A percentile compares a stretch with the other conserved stretches of the same genome.
Evolutionary conservation across 2,329 filamentous ascomycete species (phyloP).

Genomic region (Botryotinia globosa): DNA sequence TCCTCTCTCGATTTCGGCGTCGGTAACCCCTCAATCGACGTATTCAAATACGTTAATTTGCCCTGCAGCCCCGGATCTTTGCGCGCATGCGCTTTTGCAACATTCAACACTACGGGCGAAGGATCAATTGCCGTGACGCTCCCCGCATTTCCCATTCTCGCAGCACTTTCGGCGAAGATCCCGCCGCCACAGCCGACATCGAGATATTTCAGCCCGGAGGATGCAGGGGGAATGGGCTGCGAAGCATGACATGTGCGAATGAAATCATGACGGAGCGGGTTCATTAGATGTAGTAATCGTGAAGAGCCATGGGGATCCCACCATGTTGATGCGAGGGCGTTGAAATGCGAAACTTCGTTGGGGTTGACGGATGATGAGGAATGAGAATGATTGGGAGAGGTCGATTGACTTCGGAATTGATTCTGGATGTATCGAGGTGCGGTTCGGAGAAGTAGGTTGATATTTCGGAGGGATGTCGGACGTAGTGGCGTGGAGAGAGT

Average conservation of each 20-base stretch:
- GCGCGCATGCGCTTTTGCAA: slow-evolving; percentile 73
- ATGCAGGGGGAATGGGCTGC: slow-evolving; percentile 44
- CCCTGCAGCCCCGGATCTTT: slow-evolving; percentile 65
- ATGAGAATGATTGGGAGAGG: slow-evolving; percentile 42
- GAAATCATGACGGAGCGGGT: slow-evolving; percentile 92
- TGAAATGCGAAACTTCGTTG: slow-evolving; percentile 91
- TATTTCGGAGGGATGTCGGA: slow-evolving; percentile 35
- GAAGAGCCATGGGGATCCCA: slow-evolving; percentile 96
- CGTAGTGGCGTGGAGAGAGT: slow-evolving; percentile 26
- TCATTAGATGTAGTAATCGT: slow-evolving; percentile 93
- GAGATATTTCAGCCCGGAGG: slow-evolving; percentile 63
- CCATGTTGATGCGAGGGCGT: slow-evolving; percentile 87
- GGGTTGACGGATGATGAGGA: slow-evolving; percentile 74
- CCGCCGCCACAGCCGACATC: slow-evolving; percentile 95
- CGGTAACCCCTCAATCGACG: slow-evolving; percentile 69
- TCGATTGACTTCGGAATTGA: slow-evolving; percentile 33
- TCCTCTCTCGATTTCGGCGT: slow-evolving; percentile 41
- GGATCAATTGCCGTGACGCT: slow-evolving; percentile 77
- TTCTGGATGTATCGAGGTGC: slow-evolving; percentile 36
- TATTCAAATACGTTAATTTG: slow-evolving; percentile 71
- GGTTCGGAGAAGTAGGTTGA: slow-evolving; percentile 35
- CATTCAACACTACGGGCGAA: slow-evolving; percentile 66
- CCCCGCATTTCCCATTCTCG: slow-evolving; percentile 60
- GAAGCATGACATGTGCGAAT: slow-evolving; percentile 69
- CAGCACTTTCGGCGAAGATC: slow-evolving; percentile 89